Evolutionary conservation across 2,329 filamentous ascomycete genomes (phyloP).

Genomic region (Penicillium sp.): DNA sequence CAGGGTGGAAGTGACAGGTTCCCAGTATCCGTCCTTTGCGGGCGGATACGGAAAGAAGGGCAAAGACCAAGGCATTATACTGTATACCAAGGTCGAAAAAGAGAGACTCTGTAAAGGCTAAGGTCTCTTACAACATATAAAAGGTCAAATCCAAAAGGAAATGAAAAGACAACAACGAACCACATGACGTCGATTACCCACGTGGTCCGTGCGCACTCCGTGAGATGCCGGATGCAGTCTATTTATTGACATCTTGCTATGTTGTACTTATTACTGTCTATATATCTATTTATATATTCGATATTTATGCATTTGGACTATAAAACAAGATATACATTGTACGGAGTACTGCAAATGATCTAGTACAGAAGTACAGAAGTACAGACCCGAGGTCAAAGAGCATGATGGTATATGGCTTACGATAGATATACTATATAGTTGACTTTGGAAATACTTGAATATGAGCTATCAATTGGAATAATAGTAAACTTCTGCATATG

Average conservation of each 20-base stretch:
- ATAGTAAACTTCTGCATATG: background rate
- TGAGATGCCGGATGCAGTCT: constrained; percentile 16
- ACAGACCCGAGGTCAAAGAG: background rate
- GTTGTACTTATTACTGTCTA: background rate
- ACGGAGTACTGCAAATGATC: background rate
- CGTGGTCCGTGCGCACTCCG: constrained; percentile 14
- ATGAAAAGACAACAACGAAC: background rate
- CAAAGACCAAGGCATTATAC: constrained; percentile 29
- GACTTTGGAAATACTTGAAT: background rate
- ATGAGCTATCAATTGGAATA: background rate
- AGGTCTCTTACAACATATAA: background rate
- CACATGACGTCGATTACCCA: constrained; percentile 23
- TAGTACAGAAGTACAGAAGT: background rate
- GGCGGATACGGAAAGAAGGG: constrained; percentile 45
- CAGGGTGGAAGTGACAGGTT: constrained; percentile 66
- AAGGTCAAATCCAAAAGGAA: background rate
- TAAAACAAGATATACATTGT: background rate
- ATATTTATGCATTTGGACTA: background rate
- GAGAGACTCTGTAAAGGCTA: background rate
- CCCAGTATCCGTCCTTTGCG: constrained; percentile 60
- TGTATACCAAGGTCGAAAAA: background rate
- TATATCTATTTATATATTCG: background rate
- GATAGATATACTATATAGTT: background rate
- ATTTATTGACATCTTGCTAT: background rate
- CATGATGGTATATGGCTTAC: background rate